Evolutionary conservation across 257 asterid genomes (phyloP).

Genomic region (Plectranthus barbatus): DNA sequence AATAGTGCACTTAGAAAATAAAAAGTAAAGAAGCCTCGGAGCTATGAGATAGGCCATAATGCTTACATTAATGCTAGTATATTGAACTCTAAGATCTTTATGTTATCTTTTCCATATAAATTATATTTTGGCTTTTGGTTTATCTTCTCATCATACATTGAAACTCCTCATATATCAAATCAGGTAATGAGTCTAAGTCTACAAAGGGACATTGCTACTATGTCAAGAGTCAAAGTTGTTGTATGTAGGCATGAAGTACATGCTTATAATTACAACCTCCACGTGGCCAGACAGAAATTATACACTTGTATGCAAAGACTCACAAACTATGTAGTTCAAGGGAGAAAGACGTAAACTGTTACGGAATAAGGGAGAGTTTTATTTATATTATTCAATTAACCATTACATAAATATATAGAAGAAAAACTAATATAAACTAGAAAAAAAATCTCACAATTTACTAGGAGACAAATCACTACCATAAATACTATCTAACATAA

Average conservation of each 20-base stretch:
- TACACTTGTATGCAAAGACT: background rate
- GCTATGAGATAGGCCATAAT: background rate
- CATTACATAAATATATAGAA: too few species aligned
- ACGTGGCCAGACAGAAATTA: background rate
- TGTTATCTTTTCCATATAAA: background rate
- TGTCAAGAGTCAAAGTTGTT: background rate
- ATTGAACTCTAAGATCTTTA: background rate
- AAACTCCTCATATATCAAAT: background rate
- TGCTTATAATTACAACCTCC: background rate
- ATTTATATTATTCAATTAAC: too few species aligned
- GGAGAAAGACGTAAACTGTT: background rate
- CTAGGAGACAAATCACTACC: too few species aligned
- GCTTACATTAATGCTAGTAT: background rate
- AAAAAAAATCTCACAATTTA: too few species aligned
- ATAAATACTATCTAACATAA: too few species aligned
- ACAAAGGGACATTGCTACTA: background rate
- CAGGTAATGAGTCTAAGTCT: background rate
- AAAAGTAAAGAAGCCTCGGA: background rate
- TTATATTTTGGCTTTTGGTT: background rate
- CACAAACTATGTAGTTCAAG: background rate
- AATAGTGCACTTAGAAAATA: background rate
- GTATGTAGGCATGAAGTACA: background rate
- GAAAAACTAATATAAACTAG: too few species aligned
- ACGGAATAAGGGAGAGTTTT: too few species aligned
- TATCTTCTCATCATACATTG: background rate